Evolutionary conservation across 108 stramenopile genomes (phyloP).

Genomic region (Cyclostephanos tholiformis): DNA sequence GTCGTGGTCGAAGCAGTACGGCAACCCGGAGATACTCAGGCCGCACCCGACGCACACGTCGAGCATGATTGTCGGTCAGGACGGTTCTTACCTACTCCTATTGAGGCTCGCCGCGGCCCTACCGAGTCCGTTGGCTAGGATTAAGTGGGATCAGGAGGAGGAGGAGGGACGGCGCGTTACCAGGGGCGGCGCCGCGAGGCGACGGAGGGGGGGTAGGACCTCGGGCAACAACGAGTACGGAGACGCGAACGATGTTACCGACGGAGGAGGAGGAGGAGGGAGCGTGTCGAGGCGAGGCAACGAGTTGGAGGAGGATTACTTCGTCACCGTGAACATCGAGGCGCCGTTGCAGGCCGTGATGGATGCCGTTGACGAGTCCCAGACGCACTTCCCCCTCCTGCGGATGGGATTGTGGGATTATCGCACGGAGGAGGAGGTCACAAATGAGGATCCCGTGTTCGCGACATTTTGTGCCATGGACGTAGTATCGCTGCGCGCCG

Average conservation of each 20-base stretch:
- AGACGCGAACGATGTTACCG: slow-evolving; percentile 14
- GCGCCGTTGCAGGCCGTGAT: slow-evolving; percentile 48
- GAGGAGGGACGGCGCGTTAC: slow-evolving; percentile 45
- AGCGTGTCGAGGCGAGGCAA: slow-evolving; percentile 7
- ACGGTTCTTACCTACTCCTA: slow-evolving; percentile 42
- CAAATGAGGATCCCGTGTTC: slow-evolving; percentile 49
- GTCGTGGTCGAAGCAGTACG: slow-evolving; percentile 50
- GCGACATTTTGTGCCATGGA: slow-evolving; percentile 51
- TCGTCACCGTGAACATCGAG: slow-evolving; percentile 49
- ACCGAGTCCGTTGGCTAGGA: slow-evolving; percentile 41
- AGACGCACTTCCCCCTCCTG: slow-evolving; percentile 45
- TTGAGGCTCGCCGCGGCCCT: slow-evolving; percentile 43
- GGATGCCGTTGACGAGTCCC: slow-evolving; percentile 48
- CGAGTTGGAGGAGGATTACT: slow-evolving; percentile 47
- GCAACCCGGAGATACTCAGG: slow-evolving; percentile 42
- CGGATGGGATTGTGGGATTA: slow-evolving; percentile 51
- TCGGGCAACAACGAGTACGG: slow-evolving; percentile 7
- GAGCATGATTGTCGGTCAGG: slow-evolving; percentile 50
- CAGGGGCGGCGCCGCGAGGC: slow-evolving; percentile 11
- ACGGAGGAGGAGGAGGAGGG: background rate
- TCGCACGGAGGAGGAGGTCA: slow-evolving; percentile 45
- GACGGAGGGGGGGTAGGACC: background rate
- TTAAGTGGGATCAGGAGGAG: slow-evolving; percentile 51
- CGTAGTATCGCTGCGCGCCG: slow-evolving; percentile 40
- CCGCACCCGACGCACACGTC: slow-evolving; percentile 45